A percentile compares a stretch with the other conserved stretches of the same genome.
These are phyloP conservation scores for Solanum chilense DNA, from an alignment of 257 asterid genomes.

Conservation along the genomic window DNA sequence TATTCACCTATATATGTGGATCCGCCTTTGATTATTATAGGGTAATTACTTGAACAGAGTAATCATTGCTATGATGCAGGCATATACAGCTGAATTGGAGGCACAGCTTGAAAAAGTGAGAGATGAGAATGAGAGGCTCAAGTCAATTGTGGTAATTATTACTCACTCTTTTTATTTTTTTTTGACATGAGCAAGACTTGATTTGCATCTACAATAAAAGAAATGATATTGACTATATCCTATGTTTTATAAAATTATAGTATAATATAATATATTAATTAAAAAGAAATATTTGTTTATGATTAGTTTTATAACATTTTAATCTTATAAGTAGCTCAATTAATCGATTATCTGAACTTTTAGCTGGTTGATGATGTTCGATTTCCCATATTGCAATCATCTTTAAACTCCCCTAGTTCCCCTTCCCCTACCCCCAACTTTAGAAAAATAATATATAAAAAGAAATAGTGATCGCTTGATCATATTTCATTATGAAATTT, in stretches of 20 bases:
- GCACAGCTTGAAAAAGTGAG: background rate
- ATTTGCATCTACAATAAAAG: background rate
- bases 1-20: too few species aligned
- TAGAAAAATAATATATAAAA: background rate
- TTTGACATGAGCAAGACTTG: background rate
- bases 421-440: background rate
- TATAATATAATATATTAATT: too few species aligned
- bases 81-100: background rate
- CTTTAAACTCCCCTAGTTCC: background rate
- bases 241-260: too few species aligned
- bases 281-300: background rate
- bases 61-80: background rate
- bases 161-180: background rate
- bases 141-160: background rate
- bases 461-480: background rate
- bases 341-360: background rate
- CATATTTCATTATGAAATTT: background rate
- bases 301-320: background rate
- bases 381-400: too few species aligned
- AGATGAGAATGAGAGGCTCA: background rate
- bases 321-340: too few species aligned
- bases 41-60: background rate
- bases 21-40: too few species aligned
- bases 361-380: rapidly evolving
- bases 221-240: background rate